Conservation (phyloP, 371 early-diverging fungal species). For the Mortierella sp. region DNA sequence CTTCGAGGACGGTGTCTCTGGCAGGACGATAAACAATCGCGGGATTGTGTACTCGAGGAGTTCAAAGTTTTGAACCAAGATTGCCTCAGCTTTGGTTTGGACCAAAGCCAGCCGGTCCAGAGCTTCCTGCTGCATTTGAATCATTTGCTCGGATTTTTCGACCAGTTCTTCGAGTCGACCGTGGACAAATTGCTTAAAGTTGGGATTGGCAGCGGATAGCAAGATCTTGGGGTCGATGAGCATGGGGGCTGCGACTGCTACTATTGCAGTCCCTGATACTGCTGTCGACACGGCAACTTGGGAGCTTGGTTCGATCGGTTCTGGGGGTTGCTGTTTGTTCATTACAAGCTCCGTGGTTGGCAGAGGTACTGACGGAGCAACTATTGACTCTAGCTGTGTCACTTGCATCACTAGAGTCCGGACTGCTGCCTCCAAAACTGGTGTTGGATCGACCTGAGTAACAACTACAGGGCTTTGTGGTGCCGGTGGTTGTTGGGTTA, state of each 20-base stretch:
- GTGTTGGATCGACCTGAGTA: neutral
- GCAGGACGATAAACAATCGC: constrained; percentile 20
- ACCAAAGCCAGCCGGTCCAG: constrained; percentile 7
- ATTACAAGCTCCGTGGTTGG: neutral
- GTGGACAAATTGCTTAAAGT: neutral
- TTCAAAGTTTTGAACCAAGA: constrained; percentile 13
- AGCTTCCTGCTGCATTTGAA: constrained; percentile 11
- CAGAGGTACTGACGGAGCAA: neutral
- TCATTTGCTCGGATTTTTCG: neutral
- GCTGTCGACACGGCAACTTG: neutral
- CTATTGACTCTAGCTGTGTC: neutral
- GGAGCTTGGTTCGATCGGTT: neutral
- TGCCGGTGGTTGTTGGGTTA: neutral
- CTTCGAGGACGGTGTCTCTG: neutral
- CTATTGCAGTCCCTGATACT: neutral
- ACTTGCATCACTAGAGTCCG: neutral
- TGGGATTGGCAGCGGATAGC: constrained; percentile 1
- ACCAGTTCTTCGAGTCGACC: constrained; percentile 2
- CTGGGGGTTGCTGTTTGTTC: neutral
- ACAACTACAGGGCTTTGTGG: neutral
- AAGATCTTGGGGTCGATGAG: neutral
- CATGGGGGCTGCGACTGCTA: neutral
- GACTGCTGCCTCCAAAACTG: neutral
- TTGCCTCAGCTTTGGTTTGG: constrained; percentile 8
- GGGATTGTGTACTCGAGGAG: constrained; percentile 12